Conservation (phyloP, 148 eudicot genomes). For the Mesembryanthemum crystallinum region DNA sequence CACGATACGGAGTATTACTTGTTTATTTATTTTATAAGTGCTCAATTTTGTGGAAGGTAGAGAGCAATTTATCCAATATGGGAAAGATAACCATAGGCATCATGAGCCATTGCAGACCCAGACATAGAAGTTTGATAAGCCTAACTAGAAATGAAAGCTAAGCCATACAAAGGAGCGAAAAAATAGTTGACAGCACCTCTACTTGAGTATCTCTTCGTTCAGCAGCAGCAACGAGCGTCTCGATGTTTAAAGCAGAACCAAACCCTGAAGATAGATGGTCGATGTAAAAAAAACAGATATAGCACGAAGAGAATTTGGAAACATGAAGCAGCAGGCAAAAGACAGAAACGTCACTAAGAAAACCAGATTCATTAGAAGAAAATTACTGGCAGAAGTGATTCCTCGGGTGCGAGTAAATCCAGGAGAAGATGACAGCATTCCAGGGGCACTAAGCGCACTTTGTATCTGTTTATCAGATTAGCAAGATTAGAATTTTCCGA, state of each 20-base stretch:
- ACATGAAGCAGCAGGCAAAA: conserved; percentile 1
- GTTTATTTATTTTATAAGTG: neutral
- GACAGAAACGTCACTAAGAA: neutral
- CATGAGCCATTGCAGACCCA: neutral
- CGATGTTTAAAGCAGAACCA: conserved; percentile 93
- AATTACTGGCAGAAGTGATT: conserved; percentile 62
- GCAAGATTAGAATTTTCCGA: neutral
- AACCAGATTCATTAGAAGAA: conserved; percentile 9
- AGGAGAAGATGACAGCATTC: conserved; percentile 56
- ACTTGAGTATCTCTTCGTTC: conserved; percentile 85
- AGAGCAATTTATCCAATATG: neutral
- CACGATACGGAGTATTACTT: neutral
- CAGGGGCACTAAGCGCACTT: conserved; percentile 46
- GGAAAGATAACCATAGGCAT: neutral
- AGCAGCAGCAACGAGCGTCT: conserved; percentile 97
- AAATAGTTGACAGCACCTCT: conserved; percentile 49
- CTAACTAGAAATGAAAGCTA: neutral
- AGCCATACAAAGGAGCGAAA: neutral
- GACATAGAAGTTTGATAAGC: neutral
- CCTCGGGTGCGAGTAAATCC: conserved; percentile 63
- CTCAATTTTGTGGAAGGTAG: neutral
- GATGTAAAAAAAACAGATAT: neutral
- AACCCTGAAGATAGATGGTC: conserved; percentile 49
- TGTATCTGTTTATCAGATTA: conserved; percentile 34
- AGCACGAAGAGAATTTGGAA: conserved; percentile 5